These are phyloP conservation scores for Metschnikowia kunwiensis DNA, from an alignment of 805 yeast species.

Conservation along the genomic window DNA sequence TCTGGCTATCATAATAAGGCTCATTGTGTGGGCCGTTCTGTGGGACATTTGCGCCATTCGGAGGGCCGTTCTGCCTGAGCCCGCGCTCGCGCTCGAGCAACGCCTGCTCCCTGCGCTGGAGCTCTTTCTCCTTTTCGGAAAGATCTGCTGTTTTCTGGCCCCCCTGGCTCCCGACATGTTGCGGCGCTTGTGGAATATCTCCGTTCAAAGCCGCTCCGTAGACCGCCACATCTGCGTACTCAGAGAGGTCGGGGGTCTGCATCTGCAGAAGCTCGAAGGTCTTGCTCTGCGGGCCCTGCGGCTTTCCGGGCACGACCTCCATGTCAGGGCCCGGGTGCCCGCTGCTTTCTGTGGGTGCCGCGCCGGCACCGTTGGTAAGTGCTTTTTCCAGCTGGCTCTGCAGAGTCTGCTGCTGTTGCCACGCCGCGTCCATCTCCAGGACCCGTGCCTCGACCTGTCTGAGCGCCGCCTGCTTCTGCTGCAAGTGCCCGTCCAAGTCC, in stretches of 20 bases:
- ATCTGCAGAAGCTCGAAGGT: slow-evolving; percentile 1
- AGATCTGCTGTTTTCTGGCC: not conserved
- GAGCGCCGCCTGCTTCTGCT: slow-evolving; percentile 8
- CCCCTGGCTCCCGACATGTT: slow-evolving; percentile 3
- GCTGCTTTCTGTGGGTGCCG: slow-evolving; percentile 1
- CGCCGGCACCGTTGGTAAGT: not conserved
- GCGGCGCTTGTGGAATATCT: slow-evolving; percentile 16
- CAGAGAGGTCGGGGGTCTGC: slow-evolving; percentile 29
- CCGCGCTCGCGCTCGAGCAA: slow-evolving; percentile 20
- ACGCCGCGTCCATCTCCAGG: slow-evolving; percentile 2
- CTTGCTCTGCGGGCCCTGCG: not conserved
- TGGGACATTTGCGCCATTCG: not conserved
- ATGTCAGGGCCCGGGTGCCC: not conserved
- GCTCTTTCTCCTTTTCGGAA: slow-evolving; percentile 24
- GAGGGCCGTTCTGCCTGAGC: slow-evolving; percentile 1
- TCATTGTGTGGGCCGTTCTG: not conserved
- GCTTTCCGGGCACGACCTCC: too few relatives aligned
- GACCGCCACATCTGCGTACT: slow-evolving; percentile 35
- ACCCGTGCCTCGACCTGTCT: slow-evolving; percentile 4
- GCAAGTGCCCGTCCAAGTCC: slow-evolving; percentile 11
- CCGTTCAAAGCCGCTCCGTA: slow-evolving; percentile 37
- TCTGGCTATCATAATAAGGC: slow-evolving; percentile 1
- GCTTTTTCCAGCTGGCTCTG: not conserved
- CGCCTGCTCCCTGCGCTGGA: slow-evolving; percentile 27
- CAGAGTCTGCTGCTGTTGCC: slow-evolving; percentile 1